These are phyloP conservation scores for Aethionema arabicum DNA, from an alignment of 345 rosid genomes.

Conservation along the genomic window DNA sequence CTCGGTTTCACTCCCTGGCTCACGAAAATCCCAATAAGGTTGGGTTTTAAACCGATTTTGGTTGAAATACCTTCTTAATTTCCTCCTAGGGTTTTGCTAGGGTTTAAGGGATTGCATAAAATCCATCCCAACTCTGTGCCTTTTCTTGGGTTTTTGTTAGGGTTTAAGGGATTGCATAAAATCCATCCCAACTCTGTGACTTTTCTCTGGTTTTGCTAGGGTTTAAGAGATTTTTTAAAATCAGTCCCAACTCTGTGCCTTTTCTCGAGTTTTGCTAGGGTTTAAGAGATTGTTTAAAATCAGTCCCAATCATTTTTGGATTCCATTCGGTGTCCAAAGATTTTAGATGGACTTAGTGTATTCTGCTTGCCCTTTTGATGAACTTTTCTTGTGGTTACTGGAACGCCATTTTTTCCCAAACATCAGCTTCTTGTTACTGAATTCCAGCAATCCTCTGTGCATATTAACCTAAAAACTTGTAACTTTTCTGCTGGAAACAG, in stretches of 20 bases:
- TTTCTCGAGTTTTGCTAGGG: not conserved
- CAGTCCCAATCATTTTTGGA: not conserved
- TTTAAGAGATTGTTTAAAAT: not conserved
- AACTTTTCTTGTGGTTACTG: not conserved
- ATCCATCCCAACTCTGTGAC: constrained; percentile 14
- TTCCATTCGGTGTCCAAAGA: no score
- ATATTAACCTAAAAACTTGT: not conserved
- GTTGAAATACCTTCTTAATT: not conserved
- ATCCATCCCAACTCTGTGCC: constrained; percentile 14
- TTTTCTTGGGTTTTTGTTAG: not conserved
- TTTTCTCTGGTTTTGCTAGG: constrained; percentile 1
- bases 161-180: constrained; percentile 18
- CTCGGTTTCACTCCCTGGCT: constrained; percentile 43
- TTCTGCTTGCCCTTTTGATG: not conserved
- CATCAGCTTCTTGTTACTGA: not conserved
- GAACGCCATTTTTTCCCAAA: constrained; percentile 1
- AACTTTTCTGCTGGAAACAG: not conserved
- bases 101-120: constrained; percentile 43
- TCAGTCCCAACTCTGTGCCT: not conserved
- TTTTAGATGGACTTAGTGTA: constrained; percentile 5
- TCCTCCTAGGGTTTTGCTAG: constrained; percentile 39
- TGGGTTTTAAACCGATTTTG: not conserved
- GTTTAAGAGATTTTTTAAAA: not conserved
- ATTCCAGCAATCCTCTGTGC: not conserved
- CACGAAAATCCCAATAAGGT: constrained; percentile 44